A percentile compares a stretch with the other conserved stretches of the same genome.
Evolutionary conservation across 2,329 filamentous ascomycete species (phyloP).

Genomic region (Phymatotrichopsis omnivora): DNA sequence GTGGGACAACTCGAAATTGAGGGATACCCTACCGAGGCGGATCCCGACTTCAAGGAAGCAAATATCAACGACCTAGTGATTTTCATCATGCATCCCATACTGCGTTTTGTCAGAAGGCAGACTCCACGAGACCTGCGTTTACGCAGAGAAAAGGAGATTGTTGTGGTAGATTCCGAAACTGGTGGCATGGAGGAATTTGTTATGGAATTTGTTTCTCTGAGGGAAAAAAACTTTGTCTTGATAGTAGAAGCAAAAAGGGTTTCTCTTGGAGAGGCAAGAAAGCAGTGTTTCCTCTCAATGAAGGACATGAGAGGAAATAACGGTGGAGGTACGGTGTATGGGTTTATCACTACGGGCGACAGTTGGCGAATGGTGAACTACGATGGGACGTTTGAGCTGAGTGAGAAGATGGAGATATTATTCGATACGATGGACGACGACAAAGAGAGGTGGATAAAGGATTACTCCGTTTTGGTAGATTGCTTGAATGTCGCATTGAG

Average conservation of each 20-base stretch:
- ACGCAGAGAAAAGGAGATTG: slow-evolving; percentile 11
- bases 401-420: neutral
- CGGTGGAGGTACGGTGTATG: slow-evolving; percentile 9
- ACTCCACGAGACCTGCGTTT: slow-evolving; percentile 9
- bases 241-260: no score
- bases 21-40: slow-evolving; percentile 16
- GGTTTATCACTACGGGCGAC: slow-evolving; percentile 10
- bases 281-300: no score
- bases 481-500: no score
- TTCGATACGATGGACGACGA: slow-evolving; percentile 12
- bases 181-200: slow-evolving; percentile 3
- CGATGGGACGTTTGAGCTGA: slow-evolving; percentile 5
- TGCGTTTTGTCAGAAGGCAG: slow-evolving; percentile 5
- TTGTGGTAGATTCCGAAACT: neutral
- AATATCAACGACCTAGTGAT: slow-evolving; percentile 10
- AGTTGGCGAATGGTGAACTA: slow-evolving; percentile 11
- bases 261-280: no score
- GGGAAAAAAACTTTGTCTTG: no score
- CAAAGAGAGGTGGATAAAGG: slow-evolving; percentile 10
- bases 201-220: no score
- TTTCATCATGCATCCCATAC: slow-evolving; percentile 11
- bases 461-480: no score
- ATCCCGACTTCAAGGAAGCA: slow-evolving; percentile 10
- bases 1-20: slow-evolving; percentile 17
- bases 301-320: slow-evolving; percentile 15